These are phyloP conservation scores for Populus davidiana DNA, from an alignment of 345 rosid genomes.

Conservation along the genomic window DNA sequence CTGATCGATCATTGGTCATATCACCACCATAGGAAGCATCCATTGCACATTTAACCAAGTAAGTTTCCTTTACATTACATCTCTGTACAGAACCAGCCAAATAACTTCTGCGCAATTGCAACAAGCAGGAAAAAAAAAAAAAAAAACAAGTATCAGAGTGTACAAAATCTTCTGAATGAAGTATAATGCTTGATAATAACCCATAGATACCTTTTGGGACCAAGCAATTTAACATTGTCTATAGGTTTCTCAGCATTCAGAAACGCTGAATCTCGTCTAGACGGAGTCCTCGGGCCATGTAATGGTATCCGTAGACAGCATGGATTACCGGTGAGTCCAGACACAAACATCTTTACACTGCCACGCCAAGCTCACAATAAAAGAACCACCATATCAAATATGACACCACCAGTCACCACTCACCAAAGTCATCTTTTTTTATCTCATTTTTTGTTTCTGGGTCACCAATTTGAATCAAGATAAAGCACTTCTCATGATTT, in stretches of 20 bases:
- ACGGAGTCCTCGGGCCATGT: conserved; percentile 21
- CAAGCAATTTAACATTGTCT: conserved; percentile 19
- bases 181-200: not conserved
- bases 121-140: not conserved
- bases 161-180: not conserved
- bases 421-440: too few relatives aligned
- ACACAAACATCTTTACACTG: conserved; percentile 47
- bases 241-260: conserved; percentile 22
- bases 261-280: conserved; percentile 33
- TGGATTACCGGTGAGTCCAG: conserved; percentile 59
- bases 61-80: conserved; percentile 26
- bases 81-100: conserved; percentile 29
- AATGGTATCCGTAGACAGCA: conserved; percentile 42
- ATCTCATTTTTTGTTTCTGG: too few relatives aligned
- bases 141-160: not conserved
- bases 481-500: too few relatives aligned
- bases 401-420: too few relatives aligned
- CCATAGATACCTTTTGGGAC: conserved; percentile 43
- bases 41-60: conserved; percentile 53
- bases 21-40: conserved; percentile 73
- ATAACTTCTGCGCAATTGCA: conserved; percentile 25
- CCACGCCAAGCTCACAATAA: not conserved
- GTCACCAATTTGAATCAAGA: too few relatives aligned
- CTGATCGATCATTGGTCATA: conserved; percentile 47
- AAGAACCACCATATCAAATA: not conserved